Percentiles rank a stretch among this genome's conserved stretches.
Conservation (phyloP, 345 rosid genomes). For the Gossypium mustelinum region DNA sequence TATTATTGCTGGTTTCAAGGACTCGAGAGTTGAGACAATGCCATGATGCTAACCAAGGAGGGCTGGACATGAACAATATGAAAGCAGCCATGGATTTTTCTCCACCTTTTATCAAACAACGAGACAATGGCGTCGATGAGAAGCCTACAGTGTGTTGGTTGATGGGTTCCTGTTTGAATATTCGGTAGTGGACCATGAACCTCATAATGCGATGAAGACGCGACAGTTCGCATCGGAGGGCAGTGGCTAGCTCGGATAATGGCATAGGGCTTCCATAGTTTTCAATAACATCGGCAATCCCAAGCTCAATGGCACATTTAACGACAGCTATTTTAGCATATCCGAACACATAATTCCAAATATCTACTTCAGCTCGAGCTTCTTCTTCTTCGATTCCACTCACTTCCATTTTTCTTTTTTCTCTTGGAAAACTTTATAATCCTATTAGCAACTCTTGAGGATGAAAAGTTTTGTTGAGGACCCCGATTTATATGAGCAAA, state of each 20-base stretch:
- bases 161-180: slow-evolving; percentile 40
- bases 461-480: no score
- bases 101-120: slow-evolving; percentile 36
- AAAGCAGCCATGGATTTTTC: slow-evolving; percentile 41
- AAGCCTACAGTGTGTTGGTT: slow-evolving; percentile 27
- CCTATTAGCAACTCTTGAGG: no score
- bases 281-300: slow-evolving; percentile 58
- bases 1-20: slow-evolving; percentile 10
- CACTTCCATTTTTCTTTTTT: no score
- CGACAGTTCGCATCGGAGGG: slow-evolving; percentile 43
- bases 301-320: slow-evolving; percentile 75
- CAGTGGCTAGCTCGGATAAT: slow-evolving; percentile 44
- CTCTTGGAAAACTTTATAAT: no score
- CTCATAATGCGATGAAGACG: slow-evolving; percentile 58
- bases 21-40: slow-evolving; percentile 40
- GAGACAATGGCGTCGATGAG: slow-evolving; percentile 56
- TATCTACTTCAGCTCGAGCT: background rate
- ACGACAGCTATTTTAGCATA: slow-evolving; percentile 30
- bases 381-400: slow-evolving; percentile 9
- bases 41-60: slow-evolving; percentile 61
- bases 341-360: background rate
- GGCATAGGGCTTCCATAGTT: slow-evolving; percentile 42
- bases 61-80: slow-evolving; percentile 40
- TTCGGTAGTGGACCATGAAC: slow-evolving; percentile 44
- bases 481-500: no score